Conservation (phyloP, 2,329 filamentous ascomycete genomes). For the Ophiosphaerella korrae region DNA sequence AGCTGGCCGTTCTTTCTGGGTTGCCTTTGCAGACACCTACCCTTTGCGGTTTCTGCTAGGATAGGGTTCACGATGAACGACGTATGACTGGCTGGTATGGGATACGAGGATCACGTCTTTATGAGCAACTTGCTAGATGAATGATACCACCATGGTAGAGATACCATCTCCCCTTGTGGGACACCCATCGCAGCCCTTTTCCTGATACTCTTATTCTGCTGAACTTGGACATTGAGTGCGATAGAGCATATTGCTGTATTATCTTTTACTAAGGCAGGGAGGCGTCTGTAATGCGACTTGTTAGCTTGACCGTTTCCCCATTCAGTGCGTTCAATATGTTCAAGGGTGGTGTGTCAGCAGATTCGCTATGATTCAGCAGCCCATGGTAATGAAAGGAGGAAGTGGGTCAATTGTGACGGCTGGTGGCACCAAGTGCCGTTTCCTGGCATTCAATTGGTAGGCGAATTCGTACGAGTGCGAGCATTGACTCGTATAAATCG, state of each 20-base stretch:
- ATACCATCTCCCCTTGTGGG: constrained; percentile 25
- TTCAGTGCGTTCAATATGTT: background rate
- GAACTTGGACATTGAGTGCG: background rate
- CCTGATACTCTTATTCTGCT: constrained; percentile 3
- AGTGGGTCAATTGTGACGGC: no score
- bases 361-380: no score
- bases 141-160: constrained; percentile 31
- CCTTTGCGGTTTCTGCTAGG: constrained; percentile 9
- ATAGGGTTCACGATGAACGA: constrained; percentile 28
- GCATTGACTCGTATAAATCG: background rate
- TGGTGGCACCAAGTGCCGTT: no score
- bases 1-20: background rate
- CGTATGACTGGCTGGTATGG: constrained; percentile 15
- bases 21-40: constrained; percentile 1
- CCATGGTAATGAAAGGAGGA: no score
- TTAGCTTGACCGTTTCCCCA: no score
- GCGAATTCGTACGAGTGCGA: background rate
- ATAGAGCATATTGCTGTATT: no score
- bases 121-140: constrained; percentile 39
- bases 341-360: no score
- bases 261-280: no score
- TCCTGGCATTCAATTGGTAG: no score
- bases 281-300: no score
- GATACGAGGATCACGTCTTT: constrained; percentile 38
- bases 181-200: background rate